A percentile compares a stretch with the other conserved stretches of the same genome.
Conservation (phyloP, 257 asterid genomes). For the Echites panduratus region DNA sequence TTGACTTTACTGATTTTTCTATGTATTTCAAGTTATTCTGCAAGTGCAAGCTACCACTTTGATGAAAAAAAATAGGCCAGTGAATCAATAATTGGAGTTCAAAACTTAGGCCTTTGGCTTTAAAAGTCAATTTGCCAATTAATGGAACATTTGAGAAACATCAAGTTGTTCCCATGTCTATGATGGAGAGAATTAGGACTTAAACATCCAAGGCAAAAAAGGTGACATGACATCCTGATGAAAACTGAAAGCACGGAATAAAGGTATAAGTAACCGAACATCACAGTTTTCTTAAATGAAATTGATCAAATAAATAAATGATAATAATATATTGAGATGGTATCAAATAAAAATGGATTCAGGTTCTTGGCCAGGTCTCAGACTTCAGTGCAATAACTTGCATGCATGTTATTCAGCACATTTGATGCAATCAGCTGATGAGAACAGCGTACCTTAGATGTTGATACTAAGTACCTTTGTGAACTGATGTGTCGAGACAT, state of each 20-base stretch:
- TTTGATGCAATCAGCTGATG: neutral
- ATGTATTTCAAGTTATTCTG: neutral
- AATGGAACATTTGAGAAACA: neutral
- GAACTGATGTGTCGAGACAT: no score
- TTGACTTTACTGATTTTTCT: neutral
- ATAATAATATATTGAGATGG: neutral
- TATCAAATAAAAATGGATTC: neutral
- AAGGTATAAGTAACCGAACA: neutral
- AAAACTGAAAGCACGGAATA: neutral
- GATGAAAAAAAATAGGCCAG: neutral
- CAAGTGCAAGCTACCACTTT: neutral
- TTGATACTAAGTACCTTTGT: no score
- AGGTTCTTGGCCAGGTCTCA: neutral
- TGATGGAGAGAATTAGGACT: neutral
- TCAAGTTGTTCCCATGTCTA: neutral
- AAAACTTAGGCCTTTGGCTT: neutral
- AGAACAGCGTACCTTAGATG: no score
- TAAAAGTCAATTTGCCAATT: neutral
- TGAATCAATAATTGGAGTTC: neutral
- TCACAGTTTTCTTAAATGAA: neutral
- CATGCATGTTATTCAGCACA: neutral
- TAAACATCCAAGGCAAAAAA: neutral
- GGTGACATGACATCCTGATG: neutral
- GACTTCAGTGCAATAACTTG: neutral
- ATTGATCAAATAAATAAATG: neutral